Evolutionary conservation across 495 filamentous ascomycete genomes (phyloP), one percentile per base, ranked within the genome.

Genomic region (Talaromyces liani): DNA sequence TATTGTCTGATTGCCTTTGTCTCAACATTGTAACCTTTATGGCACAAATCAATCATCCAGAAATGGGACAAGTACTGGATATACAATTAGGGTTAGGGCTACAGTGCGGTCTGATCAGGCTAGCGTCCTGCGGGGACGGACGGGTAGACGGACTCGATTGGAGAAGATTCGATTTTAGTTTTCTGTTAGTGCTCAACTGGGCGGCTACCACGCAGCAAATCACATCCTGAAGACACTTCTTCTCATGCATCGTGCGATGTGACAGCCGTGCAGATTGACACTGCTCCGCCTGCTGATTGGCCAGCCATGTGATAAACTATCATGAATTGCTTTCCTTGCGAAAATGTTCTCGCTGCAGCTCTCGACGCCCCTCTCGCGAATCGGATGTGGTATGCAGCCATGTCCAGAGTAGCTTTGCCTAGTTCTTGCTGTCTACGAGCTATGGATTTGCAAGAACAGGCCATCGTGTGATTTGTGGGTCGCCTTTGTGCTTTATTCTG

Each of bases 231-330:
- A 62, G 45, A 47, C 25, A n/a, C 60, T 33, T 27, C 31, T 20
- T 62, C 60, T 31, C 45, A 41, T 60, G 58, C 58, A 51, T 31
- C 53, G 24, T 29, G 22, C 12, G 22, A 33, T 62, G 60, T 62
- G 60, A 62, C 60, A 54, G 41, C 60, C 58, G 45, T 62, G 60
- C 60, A 62, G 60, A 47, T 41, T 24, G 25, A 34, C 33, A 34
- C 20, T 33, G 8, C 12, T 60, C 24, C 10, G 60, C 22, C 24
- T 62, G 29, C 45, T 54, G 8, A 41, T 62, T 62, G 60, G 60
- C 47, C 51, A 6, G 4, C 16, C 8, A 36, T 58, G 56, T 58
- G 41, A 61, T 49, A 47, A 34, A 34, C 57, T 33, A 59, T 39
- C 29, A 39, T 36, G 29, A 20, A n/a, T 16, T 33, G 24, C 54